These are phyloP conservation scores for Thermomyces lanuginosus DNA, from an alignment of 2,329 filamentous ascomycete species.

Conservation along the genomic window DNA sequence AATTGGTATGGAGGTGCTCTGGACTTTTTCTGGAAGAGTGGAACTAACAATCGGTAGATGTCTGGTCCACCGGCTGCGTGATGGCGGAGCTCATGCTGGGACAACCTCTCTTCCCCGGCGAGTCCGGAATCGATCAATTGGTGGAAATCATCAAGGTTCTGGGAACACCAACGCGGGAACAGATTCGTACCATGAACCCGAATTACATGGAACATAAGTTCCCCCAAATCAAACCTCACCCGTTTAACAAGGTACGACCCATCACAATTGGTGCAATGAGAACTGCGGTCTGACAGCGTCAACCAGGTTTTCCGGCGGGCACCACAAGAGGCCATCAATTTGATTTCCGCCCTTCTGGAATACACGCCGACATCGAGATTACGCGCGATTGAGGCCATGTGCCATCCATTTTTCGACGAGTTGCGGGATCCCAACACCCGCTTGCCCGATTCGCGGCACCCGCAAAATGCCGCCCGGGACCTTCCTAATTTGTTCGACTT, in stretches of 20 bases:
- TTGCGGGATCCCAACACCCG: constrained; percentile 79
- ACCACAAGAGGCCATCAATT: constrained; percentile 76
- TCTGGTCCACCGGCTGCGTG: constrained; percentile 97
- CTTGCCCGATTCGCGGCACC: constrained; percentile 85
- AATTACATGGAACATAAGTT: constrained; percentile 99
- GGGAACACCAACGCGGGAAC: constrained; percentile 87
- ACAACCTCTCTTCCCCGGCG: constrained; percentile 91
- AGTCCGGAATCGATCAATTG: constrained; percentile 95
- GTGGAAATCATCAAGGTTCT: constrained; percentile 99
- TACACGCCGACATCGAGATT: constrained; percentile 95
- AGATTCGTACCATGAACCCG: constrained; percentile 99
- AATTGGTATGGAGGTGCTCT: constrained; percentile 57
- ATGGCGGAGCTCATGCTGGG: constrained; percentile 99
- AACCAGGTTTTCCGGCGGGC: constrained; percentile 82
- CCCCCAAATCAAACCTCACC: constrained; percentile 97
- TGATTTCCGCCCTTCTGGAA: constrained; percentile 85
- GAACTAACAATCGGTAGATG: constrained; percentile 45
- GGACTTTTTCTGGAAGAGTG: background rate
- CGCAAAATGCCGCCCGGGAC: constrained; percentile 62
- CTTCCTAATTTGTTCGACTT: constrained; percentile 86
- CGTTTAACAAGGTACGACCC: constrained; percentile 66
- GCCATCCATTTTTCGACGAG: constrained; percentile 97
- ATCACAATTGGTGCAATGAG: constrained; percentile 1
- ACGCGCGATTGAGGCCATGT: constrained; percentile 88
- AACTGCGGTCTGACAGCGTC: constrained; percentile 6